A percentile compares a stretch with the other conserved stretches of the same genome.
These are phyloP conservation scores for Alternaria sp. DNA, from an alignment of 2,329 filamentous ascomycete species.

Conservation along the genomic window DNA sequence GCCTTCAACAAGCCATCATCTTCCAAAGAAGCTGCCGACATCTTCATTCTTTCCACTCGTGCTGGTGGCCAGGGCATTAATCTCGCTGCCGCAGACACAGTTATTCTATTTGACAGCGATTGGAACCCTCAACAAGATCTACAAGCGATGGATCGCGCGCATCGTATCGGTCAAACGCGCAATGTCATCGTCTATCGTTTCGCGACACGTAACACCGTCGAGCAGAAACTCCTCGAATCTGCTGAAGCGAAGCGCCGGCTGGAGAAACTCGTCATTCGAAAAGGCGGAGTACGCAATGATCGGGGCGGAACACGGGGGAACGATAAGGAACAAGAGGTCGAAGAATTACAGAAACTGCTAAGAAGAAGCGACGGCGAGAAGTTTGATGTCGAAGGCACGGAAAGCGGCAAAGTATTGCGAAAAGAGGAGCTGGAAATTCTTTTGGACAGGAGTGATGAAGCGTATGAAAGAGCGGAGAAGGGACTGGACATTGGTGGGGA, in stretches of 20 bases:
- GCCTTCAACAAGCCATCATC: constrained; percentile 56
- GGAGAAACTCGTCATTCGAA: constrained; percentile 95
- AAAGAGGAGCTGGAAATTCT: constrained; percentile 80
- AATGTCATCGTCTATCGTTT: constrained; percentile 95
- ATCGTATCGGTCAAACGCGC: constrained; percentile 90
- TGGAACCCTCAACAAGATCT: constrained; percentile 98
- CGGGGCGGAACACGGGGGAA: constrained; percentile 61
- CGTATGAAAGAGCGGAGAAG: constrained; percentile 77
- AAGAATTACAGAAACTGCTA: constrained; percentile 58
- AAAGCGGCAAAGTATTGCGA: constrained; percentile 74
- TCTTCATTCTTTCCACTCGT: constrained; percentile 90
- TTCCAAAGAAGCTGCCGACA: constrained; percentile 56
- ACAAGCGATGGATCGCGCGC: constrained; percentile 93
- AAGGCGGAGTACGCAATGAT: constrained; percentile 73
- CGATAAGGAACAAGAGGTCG: constrained; percentile 56
- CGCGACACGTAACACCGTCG: constrained; percentile 91
- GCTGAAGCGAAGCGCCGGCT: constrained; percentile 91
- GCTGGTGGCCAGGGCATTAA: constrained; percentile 97
- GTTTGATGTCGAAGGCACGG: constrained; percentile 64
- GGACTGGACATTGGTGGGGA: constrained; percentile 76
- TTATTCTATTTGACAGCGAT: constrained; percentile 88
- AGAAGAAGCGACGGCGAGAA: constrained; percentile 73
- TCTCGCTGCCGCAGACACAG: constrained; percentile 88
- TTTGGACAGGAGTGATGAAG: constrained; percentile 76
- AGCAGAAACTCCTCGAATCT: constrained; percentile 84